Base-by-base conservation (phyloP, 192 early-diverging fungal genomes). In the Rhizophagus clarus region DNA sequence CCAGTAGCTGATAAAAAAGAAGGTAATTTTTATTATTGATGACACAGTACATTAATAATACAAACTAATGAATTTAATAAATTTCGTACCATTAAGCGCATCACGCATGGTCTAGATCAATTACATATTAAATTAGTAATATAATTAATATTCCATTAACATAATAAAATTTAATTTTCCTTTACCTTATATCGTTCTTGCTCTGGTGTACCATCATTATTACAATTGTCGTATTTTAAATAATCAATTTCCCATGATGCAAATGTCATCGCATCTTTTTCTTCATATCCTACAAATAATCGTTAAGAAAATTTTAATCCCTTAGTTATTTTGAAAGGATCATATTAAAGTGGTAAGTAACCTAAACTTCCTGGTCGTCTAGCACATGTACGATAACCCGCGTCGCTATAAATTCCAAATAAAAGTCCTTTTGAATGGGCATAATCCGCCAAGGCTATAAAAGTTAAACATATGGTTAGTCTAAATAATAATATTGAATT, bases 141-240 rank as follows among this genome's bases (percentile, higher is more conserved):
- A 34, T 37, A 10, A 69, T 4, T 37, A 40, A 8, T 37, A 69
- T 37, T 34, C 10, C 9, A 45, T 11, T 12, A 5, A 8, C 6
- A 40, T 45, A 45, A 12, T 1, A 40, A n/a, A 37, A 8, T 17
- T 77, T 79, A 82, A 15, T 79, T 79, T 2, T 14, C 4, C 4
- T 76, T 82, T 51, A 85, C 80, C 2, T 71, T 1, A 89, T 88
- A 22, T 81, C 84, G 40, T 79, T 83, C 2, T 73, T 60, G 15
- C 70, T 77, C 29, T 72, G 75, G 66, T 70, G 70, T 31, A 74
- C 87, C 80, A 77, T 89, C 68, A 56, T 85, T 79, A 61, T 83
- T 81, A 77, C 91, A 92, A 60, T 90, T 91, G 64, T 92, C 91
- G 63, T 89, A 84, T 73, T 92, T 92, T 12, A 91, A 78, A 81